These are phyloP conservation scores for Thielaviopsis populi DNA, from an alignment of 2,329 filamentous ascomycete genomes.

Conservation along the genomic window DNA sequence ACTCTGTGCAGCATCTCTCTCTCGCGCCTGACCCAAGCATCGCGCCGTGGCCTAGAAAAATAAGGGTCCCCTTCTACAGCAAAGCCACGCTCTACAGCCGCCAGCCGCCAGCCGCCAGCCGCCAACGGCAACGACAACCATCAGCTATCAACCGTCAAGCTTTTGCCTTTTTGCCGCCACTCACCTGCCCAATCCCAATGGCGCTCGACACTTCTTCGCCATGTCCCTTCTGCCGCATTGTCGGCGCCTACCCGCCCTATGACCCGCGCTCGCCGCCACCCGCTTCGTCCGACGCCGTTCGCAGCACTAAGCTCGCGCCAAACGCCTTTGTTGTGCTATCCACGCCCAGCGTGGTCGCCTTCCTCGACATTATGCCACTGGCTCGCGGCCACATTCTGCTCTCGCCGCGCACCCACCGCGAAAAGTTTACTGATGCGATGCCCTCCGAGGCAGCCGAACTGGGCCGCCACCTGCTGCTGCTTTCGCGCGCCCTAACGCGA, in stretches of 20 bases:
- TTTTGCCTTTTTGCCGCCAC: neutral
- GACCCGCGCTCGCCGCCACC: slow-evolving; percentile 30
- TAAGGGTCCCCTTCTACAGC: too few species aligned
- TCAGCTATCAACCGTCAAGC: neutral
- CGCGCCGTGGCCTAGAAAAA: too few species aligned
- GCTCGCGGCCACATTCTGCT: slow-evolving; percentile 71
- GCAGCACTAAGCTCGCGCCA: slow-evolving; percentile 26
- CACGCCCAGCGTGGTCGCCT: slow-evolving; percentile 63
- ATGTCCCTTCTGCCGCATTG: slow-evolving; percentile 51
- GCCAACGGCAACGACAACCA: neutral
- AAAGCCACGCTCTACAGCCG: too few species aligned
- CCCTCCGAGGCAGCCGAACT: slow-evolving; percentile 50
- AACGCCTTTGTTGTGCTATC: slow-evolving; percentile 56
- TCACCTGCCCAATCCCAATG: neutral
- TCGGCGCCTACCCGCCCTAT: slow-evolving; percentile 34
- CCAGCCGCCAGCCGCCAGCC: too few species aligned
- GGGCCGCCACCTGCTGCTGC: slow-evolving; percentile 50
- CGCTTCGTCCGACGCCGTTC: slow-evolving; percentile 21
- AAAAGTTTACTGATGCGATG: slow-evolving; percentile 52
- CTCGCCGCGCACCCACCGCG: slow-evolving; percentile 59
- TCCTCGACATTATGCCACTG: slow-evolving; percentile 86
- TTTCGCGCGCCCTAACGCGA: slow-evolving; percentile 55
- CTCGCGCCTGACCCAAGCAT: too few species aligned
- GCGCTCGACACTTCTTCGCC: neutral
- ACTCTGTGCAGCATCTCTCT: too few species aligned